Conservation (phyloP, 2,329 filamentous ascomycete species). For the Colletotrichum truncatum region DNA sequence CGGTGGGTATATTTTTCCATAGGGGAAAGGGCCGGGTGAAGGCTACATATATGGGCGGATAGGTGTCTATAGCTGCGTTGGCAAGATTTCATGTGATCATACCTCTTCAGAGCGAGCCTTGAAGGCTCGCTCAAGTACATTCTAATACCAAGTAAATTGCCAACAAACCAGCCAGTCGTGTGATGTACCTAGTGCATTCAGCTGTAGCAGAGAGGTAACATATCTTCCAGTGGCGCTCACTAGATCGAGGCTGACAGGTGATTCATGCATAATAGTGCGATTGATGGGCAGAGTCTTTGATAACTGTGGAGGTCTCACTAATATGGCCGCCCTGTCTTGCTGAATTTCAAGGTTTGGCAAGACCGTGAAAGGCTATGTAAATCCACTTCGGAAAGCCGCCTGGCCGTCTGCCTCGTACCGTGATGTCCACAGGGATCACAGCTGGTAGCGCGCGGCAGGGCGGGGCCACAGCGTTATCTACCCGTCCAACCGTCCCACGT, state of each 20-base stretch:
- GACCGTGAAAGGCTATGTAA: background rate
- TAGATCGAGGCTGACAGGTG: background rate
- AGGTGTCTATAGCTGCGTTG: conserved; percentile 6
- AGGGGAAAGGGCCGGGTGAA: background rate
- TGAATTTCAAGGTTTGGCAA: background rate
- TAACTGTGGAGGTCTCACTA: background rate
- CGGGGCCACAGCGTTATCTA: background rate
- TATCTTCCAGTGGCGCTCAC: background rate
- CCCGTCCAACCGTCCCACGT: background rate
- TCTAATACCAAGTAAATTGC: background rate
- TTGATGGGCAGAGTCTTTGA: background rate
- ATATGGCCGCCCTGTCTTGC: background rate
- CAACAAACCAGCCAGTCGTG: background rate
- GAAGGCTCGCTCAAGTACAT: conserved; percentile 22
- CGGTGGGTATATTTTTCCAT: background rate
- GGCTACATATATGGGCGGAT: conserved; percentile 11
- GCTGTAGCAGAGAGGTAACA: background rate
- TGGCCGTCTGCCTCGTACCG: background rate
- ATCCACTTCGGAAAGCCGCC: background rate
- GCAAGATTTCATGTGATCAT: conserved; percentile 16
- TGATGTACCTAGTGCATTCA: background rate
- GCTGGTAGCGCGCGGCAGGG: conserved; percentile 7
- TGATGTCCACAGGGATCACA: background rate
- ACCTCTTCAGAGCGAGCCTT: conserved; percentile 6
- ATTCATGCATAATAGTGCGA: background rate